Percentiles rank a stretch among this genome's conserved stretches.
These are phyloP conservation scores for Rhazya stricta DNA, from an alignment of 257 asterid species.

Conservation along the genomic window DNA sequence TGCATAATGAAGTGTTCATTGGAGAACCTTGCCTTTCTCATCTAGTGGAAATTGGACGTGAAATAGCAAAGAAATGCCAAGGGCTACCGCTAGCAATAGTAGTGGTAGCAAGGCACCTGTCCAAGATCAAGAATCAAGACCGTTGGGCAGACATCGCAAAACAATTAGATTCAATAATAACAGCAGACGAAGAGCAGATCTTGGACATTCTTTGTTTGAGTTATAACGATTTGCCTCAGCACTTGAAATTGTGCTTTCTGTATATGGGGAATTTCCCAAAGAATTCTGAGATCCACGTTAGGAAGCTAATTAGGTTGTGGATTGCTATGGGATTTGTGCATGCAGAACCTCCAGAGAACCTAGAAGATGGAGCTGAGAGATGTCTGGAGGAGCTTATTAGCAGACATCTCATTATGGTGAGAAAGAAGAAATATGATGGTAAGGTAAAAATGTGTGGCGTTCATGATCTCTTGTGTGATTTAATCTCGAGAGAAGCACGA, in stretches of 20 bases:
- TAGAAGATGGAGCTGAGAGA: neutral
- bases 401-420: neutral
- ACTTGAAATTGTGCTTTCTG: constrained; percentile 12
- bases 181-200: constrained; percentile 1
- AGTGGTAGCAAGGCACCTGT: neutral
- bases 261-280: too few species aligned
- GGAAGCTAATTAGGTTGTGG: too few species aligned
- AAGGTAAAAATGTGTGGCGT: neutral
- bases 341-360: too few species aligned
- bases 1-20: neutral
- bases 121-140: neutral
- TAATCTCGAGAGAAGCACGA: neutral
- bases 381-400: neutral
- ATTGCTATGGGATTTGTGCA: too few species aligned
- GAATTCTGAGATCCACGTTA: too few species aligned
- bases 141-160: neutral
- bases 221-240: constrained; percentile 30
- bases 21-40: neutral
- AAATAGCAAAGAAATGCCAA: neutral
- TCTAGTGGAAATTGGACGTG: neutral
- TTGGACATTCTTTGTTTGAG: constrained; percentile 21
- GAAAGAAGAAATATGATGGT: neutral
- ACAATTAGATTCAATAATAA: neutral
- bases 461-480: neutral
- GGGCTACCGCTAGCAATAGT: constrained; percentile 5